A percentile compares a stretch with the other conserved stretches of the same genome.
These are phyloP conservation scores for Penstemon newberryi DNA, from an alignment of 257 asterid genomes.

Conservation along the genomic window DNA sequence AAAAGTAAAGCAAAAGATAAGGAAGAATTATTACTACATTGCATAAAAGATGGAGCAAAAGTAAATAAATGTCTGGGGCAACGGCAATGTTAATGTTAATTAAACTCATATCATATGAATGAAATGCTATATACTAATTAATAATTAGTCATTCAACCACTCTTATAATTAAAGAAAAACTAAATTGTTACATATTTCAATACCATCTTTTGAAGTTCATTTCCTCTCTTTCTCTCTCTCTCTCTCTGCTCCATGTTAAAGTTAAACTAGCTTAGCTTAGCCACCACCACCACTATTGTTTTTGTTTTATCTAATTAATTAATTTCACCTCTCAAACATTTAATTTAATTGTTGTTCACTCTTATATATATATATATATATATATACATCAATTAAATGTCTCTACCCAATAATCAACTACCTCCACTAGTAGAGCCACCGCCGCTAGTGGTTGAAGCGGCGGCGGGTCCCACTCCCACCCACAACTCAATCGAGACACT, in stretches of 20 bases:
- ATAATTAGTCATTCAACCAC: too few relatives aligned
- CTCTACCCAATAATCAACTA: slow-evolving; percentile 43
- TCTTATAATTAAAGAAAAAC: background rate
- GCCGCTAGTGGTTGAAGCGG: slow-evolving; percentile 36
- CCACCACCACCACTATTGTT: too few relatives aligned
- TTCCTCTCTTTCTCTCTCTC: too few relatives aligned
- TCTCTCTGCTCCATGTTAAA: too few relatives aligned
- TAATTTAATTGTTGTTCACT: too few relatives aligned
- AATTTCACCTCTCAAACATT: too few relatives aligned
- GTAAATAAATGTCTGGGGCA: slow-evolving; percentile 26
- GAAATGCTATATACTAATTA: background rate
- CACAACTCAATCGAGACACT: slow-evolving; percentile 73
- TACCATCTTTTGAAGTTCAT: slow-evolving; percentile 20
- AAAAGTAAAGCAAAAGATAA: slow-evolving; percentile 17
- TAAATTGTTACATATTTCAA: background rate
- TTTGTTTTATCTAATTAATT: too few relatives aligned
- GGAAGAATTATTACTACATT: background rate
- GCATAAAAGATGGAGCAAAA: slow-evolving; percentile 17
- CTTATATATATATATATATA: too few relatives aligned
- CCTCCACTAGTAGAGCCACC: slow-evolving; percentile 75
- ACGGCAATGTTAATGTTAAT: slow-evolving; percentile 25
- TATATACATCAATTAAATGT: slow-evolving; percentile 13
- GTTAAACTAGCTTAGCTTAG: too few relatives aligned
- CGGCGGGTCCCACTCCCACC: slow-evolving; percentile 43
- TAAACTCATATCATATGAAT: background rate